Conservation (phyloP, 2,329 filamentous ascomycete genomes). For the Simplicillium aogashimaense region DNA sequence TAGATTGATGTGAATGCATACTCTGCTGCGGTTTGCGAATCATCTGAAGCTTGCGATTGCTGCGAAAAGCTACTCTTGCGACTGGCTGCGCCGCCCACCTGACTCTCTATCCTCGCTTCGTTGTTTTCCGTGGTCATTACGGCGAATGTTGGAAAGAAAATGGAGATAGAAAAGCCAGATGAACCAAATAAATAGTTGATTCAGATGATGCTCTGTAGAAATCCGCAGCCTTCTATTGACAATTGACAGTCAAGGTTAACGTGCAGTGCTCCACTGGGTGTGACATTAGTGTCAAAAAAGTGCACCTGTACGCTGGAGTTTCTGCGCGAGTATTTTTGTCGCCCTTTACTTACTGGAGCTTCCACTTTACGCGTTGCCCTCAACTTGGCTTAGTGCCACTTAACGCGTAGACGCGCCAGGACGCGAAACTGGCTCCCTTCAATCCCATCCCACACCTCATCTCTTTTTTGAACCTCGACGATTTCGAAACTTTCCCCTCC, state of each 20-base stretch:
- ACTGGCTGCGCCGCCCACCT: conserved; percentile 9
- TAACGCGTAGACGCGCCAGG: conserved; percentile 26
- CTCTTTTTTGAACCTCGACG: conserved; percentile 3
- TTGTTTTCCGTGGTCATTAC: conserved; percentile 7
- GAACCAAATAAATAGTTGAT: no score
- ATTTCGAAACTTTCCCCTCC: neutral
- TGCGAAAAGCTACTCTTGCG: conserved; percentile 52
- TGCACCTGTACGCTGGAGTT: no score
- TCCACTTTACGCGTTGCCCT: conserved; percentile 11
- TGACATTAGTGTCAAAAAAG: no score
- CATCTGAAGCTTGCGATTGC: conserved; percentile 31
- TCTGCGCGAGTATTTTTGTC: no score
- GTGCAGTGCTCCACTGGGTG: no score
- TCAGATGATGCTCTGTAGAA: no score
- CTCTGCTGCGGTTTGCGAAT: conserved; percentile 66
- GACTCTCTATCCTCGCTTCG: conserved; percentile 4
- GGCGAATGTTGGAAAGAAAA: conserved; percentile 24
- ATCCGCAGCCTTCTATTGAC: neutral
- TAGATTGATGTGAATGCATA: conserved; percentile 21
- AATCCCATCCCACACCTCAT: neutral
- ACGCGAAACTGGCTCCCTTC: conserved; percentile 7
- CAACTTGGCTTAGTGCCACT: conserved; percentile 27
- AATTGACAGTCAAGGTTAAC: neutral
- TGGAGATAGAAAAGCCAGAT: conserved; percentile 15
- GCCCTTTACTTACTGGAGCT: neutral